Base-by-base conservation (phyloP, 164 flowering plant species). In the Vitis rotundifolia region DNA sequence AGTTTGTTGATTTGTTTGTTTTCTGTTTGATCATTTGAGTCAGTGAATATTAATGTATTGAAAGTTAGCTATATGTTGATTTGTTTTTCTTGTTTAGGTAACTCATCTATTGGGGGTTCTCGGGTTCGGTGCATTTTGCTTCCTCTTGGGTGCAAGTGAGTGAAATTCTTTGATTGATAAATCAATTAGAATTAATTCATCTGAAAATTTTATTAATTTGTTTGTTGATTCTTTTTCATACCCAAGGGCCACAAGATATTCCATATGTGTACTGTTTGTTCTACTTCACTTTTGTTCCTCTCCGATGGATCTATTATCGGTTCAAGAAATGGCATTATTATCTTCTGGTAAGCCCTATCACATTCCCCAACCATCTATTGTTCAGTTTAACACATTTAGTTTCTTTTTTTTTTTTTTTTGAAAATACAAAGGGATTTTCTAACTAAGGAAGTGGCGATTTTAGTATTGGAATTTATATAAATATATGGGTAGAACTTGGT, bases 261-360 rank as follows among this genome's bases (percentile, higher is more conserved):
- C 98, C 89, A 5, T 93, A 93, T 71, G 91, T 91, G 49, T 96
- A 96, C 67, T 93, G 99, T 83, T 73, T 96, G 74, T 91, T 93
- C 80, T 96, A 81, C 70, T 74, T 96, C 63, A 89, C 71, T 15
- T 93, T 93, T 72, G 99, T 93, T 68, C 99, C 99, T 59, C 87
- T 91, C 4, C 82, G 99, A 13, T 96, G 99, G 99, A 89, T 93
- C 71, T 96, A 96, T 76, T 96, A 96, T 67, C 88, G 98, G 69
- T 96, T 79, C 85, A 96, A 90, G 87, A 96, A 96, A 81, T 96
- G 93, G 98, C 99, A 96, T 69, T 96, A 93, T 76, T 96, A 89
- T 78, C 97, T 96, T 61, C 71, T 96, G 95, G 98, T 96, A 79
- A 93, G 93, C 69, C 55, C 54, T 59, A n/a, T 44, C 1, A 49